These are phyloP conservation scores for Populus nigra DNA, from an alignment of 345 rosid species.

Conservation along the genomic window DNA sequence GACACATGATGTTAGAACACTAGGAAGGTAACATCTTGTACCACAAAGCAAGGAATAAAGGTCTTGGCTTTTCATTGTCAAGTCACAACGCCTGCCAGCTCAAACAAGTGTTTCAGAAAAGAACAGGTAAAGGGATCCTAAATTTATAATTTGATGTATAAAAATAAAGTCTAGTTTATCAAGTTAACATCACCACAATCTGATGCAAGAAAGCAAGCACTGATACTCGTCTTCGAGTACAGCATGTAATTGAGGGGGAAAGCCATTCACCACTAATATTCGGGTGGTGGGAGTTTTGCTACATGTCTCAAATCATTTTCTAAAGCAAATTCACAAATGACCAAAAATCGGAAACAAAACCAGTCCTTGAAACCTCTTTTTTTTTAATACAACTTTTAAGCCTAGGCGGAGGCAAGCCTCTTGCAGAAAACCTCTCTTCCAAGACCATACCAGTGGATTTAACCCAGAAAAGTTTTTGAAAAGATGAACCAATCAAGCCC, in stretches of 20 bases:
- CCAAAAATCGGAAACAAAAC: neutral
- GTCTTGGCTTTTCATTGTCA: neutral
- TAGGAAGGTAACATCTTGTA: neutral
- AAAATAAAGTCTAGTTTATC: neutral
- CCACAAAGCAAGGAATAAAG: neutral
- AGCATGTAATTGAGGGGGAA: neutral
- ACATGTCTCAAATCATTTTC: neutral
- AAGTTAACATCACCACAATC: neutral
- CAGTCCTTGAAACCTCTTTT: neutral
- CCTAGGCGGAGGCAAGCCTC: conserved; percentile 44
- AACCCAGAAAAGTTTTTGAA: neutral
- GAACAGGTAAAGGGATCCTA: too few relatives aligned
- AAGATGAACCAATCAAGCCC: neutral
- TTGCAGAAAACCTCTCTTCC: conserved; percentile 55
- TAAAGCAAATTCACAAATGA: neutral
- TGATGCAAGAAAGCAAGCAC: neutral
- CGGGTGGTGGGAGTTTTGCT: neutral
- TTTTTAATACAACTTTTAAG: neutral
- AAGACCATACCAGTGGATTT: conserved; percentile 24
- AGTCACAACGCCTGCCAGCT: neutral
- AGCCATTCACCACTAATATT: neutral
- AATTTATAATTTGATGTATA: too few relatives aligned
- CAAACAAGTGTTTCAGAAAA: neutral
- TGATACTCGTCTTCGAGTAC: neutral
- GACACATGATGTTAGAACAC: neutral